Conservation (phyloP, 2,329 filamentous ascomycete genomes). For the Colletotrichum spaethianum region DNA sequence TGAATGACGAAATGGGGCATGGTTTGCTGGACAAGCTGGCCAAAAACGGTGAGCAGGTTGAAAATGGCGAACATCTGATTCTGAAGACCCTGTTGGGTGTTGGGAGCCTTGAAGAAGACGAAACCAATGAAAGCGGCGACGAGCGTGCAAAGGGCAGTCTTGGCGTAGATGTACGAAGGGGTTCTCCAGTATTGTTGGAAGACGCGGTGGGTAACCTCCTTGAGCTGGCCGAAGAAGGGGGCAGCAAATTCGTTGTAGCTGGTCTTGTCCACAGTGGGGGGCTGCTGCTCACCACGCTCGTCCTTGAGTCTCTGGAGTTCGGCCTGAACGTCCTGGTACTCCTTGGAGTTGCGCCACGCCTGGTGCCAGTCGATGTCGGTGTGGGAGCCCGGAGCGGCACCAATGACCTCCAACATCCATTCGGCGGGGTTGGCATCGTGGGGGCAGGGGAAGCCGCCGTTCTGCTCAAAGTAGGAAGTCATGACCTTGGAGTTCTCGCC, state of each 20-base stretch:
- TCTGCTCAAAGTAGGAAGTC: conserved; percentile 82
- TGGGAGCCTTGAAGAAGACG: conserved; percentile 81
- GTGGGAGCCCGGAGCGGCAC: conserved; percentile 74
- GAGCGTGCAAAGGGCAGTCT: conserved; percentile 76
- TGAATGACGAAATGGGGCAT: conserved; percentile 91
- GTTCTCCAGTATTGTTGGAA: conserved; percentile 96
- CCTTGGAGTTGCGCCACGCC: conserved; percentile 71
- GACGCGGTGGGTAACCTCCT: conserved; percentile 78
- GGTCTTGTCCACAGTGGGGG: conserved; percentile 54
- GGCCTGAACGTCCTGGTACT: conserved; percentile 68
- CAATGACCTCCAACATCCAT: conserved; percentile 79
- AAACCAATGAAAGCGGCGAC: conserved; percentile 85
- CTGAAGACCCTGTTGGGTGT: conserved; percentile 83
- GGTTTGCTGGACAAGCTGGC: conserved; percentile 82
- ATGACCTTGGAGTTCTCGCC: conserved; percentile 78
- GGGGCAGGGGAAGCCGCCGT: conserved; percentile 77
- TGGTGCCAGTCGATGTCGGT: conserved; percentile 77
- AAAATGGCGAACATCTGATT: conserved; percentile 92
- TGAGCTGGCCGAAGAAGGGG: conserved; percentile 77
- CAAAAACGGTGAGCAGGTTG: conserved; percentile 86
- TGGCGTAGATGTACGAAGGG: conserved; percentile 90
- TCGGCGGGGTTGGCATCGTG: conserved; percentile 83
- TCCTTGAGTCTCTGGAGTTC: conserved; percentile 72
- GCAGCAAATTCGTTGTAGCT: conserved; percentile 85
- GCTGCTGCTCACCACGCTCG: conserved; percentile 55